Conservation (phyloP, 192 early-diverging fungal genomes). For the Coemansia sp. region DNA sequence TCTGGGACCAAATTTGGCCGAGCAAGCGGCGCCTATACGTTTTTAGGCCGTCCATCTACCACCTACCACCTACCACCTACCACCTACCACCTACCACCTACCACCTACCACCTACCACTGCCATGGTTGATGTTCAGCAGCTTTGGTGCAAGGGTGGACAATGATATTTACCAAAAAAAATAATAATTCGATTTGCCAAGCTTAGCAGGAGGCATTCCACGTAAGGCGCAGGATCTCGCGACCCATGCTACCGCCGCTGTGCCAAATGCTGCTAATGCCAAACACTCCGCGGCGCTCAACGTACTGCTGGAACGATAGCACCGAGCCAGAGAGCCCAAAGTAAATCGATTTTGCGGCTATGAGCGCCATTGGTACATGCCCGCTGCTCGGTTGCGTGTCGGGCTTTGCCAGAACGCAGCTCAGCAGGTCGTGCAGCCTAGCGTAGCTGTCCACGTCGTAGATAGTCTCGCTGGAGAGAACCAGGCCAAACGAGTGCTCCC, state of each 20-base stretch:
- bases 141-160: neutral
- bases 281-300: slow-evolving; percentile 58
- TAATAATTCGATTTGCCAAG: neutral
- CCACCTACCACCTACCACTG: neutral
- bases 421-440: slow-evolving; percentile 62
- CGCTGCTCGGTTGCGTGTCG: slow-evolving; percentile 31
- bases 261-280: slow-evolving; percentile 60
- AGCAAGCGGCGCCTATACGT: neutral
- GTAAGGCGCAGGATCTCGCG: slow-evolving; percentile 72
- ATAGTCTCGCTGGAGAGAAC: slow-evolving; percentile 79
- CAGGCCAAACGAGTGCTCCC: slow-evolving; percentile 63
- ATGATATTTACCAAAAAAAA: slow-evolving; percentile 7
- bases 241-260: slow-evolving; percentile 59
- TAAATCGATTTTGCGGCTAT: slow-evolving; percentile 92
- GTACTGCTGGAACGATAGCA: slow-evolving; percentile 69
- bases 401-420: slow-evolving; percentile 44
- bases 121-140: neutral
- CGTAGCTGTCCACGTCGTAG: slow-evolving; percentile 64
- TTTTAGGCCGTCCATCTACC: neutral
- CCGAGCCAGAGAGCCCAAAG: slow-evolving; percentile 90
- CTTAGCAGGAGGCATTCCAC: slow-evolving; percentile 21
- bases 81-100: too few relatives aligned
- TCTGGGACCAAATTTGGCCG: neutral
- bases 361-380: slow-evolving; percentile 37
- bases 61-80: too few relatives aligned